Evolutionary conservation across 495 filamentous ascomycete species (phyloP).

Genomic region (Podospora appendiculata): DNA sequence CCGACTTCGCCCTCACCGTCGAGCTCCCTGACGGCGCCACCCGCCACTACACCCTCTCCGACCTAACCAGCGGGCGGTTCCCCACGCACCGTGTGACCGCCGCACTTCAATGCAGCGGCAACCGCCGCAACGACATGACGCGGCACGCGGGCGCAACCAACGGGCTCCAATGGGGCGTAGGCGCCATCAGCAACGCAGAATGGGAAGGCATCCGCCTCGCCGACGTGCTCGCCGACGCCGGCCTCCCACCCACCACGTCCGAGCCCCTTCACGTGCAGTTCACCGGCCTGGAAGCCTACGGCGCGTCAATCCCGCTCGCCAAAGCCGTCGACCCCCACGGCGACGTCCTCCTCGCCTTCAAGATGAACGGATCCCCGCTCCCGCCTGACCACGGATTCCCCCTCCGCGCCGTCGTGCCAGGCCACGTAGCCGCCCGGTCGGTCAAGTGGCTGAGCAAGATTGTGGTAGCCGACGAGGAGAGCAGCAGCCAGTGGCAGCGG

Average conservation of each 20-base stretch:
- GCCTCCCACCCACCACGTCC: conserved; percentile 14
- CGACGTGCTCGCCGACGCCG: conserved; percentile 51
- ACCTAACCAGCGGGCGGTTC: conserved; percentile 42
- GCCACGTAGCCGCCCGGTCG: conserved; percentile 51
- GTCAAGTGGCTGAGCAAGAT: conserved; percentile 63
- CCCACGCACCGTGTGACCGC: conserved; percentile 47
- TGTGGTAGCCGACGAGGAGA: conserved; percentile 50
- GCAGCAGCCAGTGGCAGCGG: conserved; percentile 49
- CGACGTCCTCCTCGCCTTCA: conserved; percentile 54
- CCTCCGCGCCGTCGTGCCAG: conserved; percentile 52
- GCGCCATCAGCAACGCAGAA: conserved; percentile 51
- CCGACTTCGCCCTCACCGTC: conserved; percentile 32
- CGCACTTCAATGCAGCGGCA: conserved; percentile 54
- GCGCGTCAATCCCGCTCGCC: conserved; percentile 49
- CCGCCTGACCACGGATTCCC: conserved; percentile 53
- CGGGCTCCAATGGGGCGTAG: conserved; percentile 53
- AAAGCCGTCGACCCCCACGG: conserved; percentile 45
- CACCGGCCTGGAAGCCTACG: conserved; percentile 52
- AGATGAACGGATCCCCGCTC: conserved; percentile 52
- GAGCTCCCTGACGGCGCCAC: conserved; percentile 48
- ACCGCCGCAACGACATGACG: conserved; percentile 55
- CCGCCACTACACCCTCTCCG: conserved; percentile 43
- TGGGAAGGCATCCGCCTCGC: conserved; percentile 54
- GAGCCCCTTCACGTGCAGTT: conserved; percentile 46
- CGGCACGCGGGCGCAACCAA: conserved; percentile 42